Evolutionary conservation across 768 basidiomycete genomes (phyloP), one percentile per base, ranked within the genome.

Genomic region (Sistotremastrum niveocremeum): DNA sequence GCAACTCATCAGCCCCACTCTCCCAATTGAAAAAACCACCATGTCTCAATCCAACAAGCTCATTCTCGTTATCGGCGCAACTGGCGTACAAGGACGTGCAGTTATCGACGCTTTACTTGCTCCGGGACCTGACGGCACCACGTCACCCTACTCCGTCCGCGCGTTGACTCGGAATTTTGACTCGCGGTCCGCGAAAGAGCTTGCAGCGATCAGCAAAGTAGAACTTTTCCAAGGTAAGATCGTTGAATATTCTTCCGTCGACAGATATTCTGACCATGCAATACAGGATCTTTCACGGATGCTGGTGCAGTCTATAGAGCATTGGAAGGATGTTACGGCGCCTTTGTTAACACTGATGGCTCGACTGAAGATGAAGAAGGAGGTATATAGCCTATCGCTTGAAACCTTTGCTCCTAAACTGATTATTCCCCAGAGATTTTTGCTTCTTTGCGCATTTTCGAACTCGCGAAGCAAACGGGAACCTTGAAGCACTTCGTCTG

Each of bases 11-110:
- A 20, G 20, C 20, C 20, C 2, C 20, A 20, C 20, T 20, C 20
- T 20, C 20, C 20, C 20, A 20, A 20, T 20, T 20, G 20, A 20
- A 20, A 20, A 20, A 20, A 20, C 20, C 20, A 20, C 20, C 20
- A 20, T 20, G 20, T 20, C 20, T 20, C 20, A 20, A 20, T 20
- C 20, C 20, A 56, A 54, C 49, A 69, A 66, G 53, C 51, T 66
- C 45, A 67, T 71, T 46, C 60, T 69, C 39, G 66, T 71, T 36
- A 64, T 71, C 32, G 70, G 70, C 35, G 70, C 65, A 6, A 71
- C 70, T 35, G 70, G 70, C 44, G 68, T 67, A 2, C 70, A 72
- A 47, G 70, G 70, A 9, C 53, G 62, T 46, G 59, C 60, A 12
- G 65, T 69, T 42, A 61, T 68, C 34, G 58, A 64, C 43, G 61